Evolutionary conservation across 2,329 filamentous ascomycete species (phyloP).

Genomic region (Epichloe uncinata): DNA sequence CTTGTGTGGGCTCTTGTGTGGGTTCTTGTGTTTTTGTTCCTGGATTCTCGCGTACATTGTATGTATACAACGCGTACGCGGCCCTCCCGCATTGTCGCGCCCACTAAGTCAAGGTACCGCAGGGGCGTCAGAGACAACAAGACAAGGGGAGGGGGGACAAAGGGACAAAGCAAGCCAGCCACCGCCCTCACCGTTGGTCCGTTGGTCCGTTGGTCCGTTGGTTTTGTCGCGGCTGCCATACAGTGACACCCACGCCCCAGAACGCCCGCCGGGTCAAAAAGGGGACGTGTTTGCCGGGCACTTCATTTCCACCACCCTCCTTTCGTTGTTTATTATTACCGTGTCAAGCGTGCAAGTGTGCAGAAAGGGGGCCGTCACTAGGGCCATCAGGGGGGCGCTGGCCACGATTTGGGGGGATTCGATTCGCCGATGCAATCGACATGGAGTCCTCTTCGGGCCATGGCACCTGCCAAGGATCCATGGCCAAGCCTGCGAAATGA

Average conservation of each 20-base stretch:
- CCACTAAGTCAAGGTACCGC: constrained; percentile 6
- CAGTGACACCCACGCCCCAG: neutral
- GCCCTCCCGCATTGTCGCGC: neutral
- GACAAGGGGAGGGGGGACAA: neutral
- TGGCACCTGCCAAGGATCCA: too few species aligned
- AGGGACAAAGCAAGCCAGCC: constrained; percentile 9
- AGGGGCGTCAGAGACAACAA: constrained; percentile 3
- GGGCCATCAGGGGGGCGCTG: neutral
- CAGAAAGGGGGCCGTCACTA: neutral
- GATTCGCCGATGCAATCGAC: neutral
- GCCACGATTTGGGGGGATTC: neutral
- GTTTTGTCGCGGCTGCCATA: constrained; percentile 1
- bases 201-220: constrained; percentile 15
- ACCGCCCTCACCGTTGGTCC: constrained; percentile 13
- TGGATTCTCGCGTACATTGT: neutral
- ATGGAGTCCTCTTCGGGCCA: too few species aligned
- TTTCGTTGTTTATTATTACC: neutral
- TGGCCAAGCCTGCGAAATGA: neutral
- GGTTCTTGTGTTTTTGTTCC: neutral
- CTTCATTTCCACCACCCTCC: constrained; percentile 10
- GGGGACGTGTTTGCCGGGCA: constrained; percentile 7
- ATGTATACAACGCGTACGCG: constrained; percentile 5
- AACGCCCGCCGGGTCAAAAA: constrained; percentile 2
- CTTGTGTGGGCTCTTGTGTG: neutral
- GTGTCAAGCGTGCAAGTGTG: neutral